Evolutionary conservation across 116 monocot species (phyloP).

Genomic region (Zostera marina): DNA sequence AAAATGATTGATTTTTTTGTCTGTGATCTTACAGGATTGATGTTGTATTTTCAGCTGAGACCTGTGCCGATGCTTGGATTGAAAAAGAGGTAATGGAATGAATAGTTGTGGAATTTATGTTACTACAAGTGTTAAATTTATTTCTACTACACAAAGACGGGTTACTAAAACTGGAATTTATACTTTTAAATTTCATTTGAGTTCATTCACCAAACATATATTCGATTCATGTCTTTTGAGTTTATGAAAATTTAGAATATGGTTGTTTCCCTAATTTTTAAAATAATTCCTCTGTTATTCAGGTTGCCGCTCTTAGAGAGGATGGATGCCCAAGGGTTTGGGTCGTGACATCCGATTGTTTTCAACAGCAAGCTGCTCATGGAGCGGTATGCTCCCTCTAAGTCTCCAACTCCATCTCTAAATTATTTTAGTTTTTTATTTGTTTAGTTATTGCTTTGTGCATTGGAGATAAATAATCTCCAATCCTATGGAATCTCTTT

Average conservation of each 20-base stretch:
- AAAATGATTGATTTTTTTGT: neutral
- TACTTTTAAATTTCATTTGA: no score
- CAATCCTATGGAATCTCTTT: neutral
- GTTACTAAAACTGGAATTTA: no score
- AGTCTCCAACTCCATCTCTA: neutral
- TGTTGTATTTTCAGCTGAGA: conserved; percentile 51
- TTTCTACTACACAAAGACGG: no score
- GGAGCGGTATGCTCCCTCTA: conserved; percentile 59
- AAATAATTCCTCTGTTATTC: neutral
- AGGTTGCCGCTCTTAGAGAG: conserved; percentile 64
- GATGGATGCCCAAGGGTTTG: conserved; percentile 87
- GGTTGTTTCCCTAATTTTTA: neutral
- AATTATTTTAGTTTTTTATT: no score
- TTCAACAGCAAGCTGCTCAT: conserved; percentile 69
- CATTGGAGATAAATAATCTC: neutral
- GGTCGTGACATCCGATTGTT: conserved; percentile 83
- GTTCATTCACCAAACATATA: no score
- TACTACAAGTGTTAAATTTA: neutral
- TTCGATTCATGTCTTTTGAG: no score
- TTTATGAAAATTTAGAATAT: no score
- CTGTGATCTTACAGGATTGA: conserved; percentile 44
- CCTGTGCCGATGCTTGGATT: conserved; percentile 96
- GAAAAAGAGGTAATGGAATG: conserved; percentile 53
- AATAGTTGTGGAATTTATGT: neutral
- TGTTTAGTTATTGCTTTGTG: no score